Evolutionary conservation across 805 yeast genomes (phyloP).

Genomic region (Yarrowia hollandica): DNA sequence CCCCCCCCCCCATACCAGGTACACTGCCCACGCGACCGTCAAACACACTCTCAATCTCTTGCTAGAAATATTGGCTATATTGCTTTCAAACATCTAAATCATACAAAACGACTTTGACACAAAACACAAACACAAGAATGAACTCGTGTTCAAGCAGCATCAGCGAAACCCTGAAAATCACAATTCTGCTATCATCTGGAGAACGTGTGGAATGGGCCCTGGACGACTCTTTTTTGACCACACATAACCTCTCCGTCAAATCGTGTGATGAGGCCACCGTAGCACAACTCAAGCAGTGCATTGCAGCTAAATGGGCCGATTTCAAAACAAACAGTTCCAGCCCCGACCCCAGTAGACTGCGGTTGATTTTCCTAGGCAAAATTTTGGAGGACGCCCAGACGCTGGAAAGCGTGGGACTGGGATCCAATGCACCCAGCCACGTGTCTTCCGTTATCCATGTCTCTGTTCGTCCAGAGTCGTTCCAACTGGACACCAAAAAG

Average conservation of each 20-base stretch:
- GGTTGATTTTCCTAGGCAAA: constrained; percentile 42
- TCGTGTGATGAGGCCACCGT: constrained; percentile 33
- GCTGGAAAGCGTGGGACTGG: constrained; percentile 33
- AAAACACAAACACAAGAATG: neutral
- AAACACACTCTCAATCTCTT: too few relatives aligned
- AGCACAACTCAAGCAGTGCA: constrained; percentile 33
- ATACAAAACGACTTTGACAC: too few relatives aligned
- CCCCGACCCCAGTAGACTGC: constrained; percentile 31
- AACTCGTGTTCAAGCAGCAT: constrained; percentile 15
- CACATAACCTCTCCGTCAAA: constrained; percentile 32
- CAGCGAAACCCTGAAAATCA: constrained; percentile 30
- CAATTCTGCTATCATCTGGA: constrained; percentile 36
- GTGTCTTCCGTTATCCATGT: constrained; percentile 38
- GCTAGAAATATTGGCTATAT: too few relatives aligned
- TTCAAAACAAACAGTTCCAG: constrained; percentile 36
- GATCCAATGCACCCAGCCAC: constrained; percentile 4
- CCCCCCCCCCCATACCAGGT: too few relatives aligned
- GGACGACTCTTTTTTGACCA: constrained; percentile 32
- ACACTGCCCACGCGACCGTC: too few relatives aligned
- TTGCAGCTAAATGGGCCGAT: constrained; percentile 35
- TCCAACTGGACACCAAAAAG: constrained; percentile 33
- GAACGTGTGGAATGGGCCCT: constrained; percentile 32
- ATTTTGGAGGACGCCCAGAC: constrained; percentile 36
- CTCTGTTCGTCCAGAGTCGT: constrained; percentile 39
- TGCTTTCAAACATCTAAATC: too few relatives aligned